Evolutionary conservation across 345 rosid species (phyloP), one percentile per base, ranked within the genome.

Genomic region (Pugionium cornutum): DNA sequence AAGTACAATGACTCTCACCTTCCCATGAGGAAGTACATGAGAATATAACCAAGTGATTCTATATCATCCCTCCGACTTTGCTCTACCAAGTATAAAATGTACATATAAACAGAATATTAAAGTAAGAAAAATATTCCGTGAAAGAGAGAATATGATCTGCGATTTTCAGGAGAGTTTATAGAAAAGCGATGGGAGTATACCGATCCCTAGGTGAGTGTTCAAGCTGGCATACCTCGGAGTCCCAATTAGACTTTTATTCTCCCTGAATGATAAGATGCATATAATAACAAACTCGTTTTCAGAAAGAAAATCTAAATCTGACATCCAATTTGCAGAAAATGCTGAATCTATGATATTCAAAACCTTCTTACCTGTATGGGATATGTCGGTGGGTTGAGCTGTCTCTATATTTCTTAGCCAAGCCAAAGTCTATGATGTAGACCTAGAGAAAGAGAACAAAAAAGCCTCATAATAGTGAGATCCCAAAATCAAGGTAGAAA

Each of bases 31-130:
- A 95, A 95, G 55, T 95, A 95, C 89, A 91, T 82, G 50, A 95
- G 92, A 46, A 91, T 97, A 68, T 85, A 95, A 58, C 99, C 99
- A 79, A 95, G 97, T 54, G 99, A 95, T 68, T 95, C 97, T 62
- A 95, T 52, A 86, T 95, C 99, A 84, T 95, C 99, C 77, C 99
- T 83, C 64, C 99, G 88, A 77, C 99, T 95, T 91, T 95, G 99
- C 83, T 95, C 99, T 94, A 52, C 11, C 64, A 64, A 64, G 42
- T 37, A 7, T 8, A 55, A 1, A 40, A 32, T 42, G 34, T 4
- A 70, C 9, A 59, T 18, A 54, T 11, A 42, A 54, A 67, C 40
- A 54, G 3, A 66, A 62, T 29, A 36, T 31, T 18, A 9, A 25
- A 42, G 34, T 64, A 30, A 58, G 29, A 64, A 52, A 34, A 18